Base-by-base conservation (phyloP, 108 stramenopile genomes). In the Stephanodiscus triporus region DNA sequence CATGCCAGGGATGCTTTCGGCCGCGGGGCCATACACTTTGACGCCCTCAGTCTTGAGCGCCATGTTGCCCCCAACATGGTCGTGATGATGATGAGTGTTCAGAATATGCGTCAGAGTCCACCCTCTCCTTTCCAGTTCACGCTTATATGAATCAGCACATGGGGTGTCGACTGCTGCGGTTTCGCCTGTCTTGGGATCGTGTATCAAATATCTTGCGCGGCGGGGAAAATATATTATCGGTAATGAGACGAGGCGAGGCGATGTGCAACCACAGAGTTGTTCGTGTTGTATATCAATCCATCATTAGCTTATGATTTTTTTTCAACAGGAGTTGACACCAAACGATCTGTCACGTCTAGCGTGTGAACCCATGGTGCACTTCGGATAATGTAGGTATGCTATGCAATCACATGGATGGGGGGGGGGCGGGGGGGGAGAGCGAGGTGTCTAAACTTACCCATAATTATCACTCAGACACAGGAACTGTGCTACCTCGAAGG, bases 91-190 rank as follows among this genome's bases (percentile, higher is more conserved):
- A 26, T 85, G 83, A 2, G 93, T 94, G 59, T 90, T 90, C 26
- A 91, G 63, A 68, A 94, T 94, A 62, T 91, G 95, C 16, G 92
- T 91, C 29, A 95, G 58, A 47, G 79, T 88, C 88, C 89, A 90
- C 9, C 86, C 88, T 48, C 86, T 70, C 36, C 76, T 80, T 2
- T 85, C 66, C 42, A 95, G 71, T 64, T 86, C 89, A 13, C 57
- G 34, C 48, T 84, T 68, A 40, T 89, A 87, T 9, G 89, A 58
- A 10, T 51, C 61, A 17, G 83, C 90, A 26, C 86, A 85, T 6
- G 92, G 95, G 9, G 92, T 93, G 68, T 95, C 95, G 26, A 95
- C 63, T 5, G 91, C 95, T 17, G 90, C 88, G 4, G 91, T 92
- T 59, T 90, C 71, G 2, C 87, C 84, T 9, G 91, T 89, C n/a